A percentile compares a stretch with the other conserved stretches of the same genome.
phyloP scores from a whole-genome alignment of 164 flowering plant species.

The Umbilicus rupestris region DNA sequence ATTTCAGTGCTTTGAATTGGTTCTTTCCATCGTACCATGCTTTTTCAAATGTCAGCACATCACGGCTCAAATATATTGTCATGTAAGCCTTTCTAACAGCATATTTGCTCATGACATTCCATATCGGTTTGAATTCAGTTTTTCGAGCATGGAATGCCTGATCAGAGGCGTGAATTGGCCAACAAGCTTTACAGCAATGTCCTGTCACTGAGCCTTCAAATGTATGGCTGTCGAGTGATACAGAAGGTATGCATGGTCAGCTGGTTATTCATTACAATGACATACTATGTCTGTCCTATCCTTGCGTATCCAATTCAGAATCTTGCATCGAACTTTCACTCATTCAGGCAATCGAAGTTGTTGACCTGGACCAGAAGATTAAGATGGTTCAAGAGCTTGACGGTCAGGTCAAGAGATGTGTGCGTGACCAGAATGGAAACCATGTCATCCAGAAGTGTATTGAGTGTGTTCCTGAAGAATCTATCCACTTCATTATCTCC shows the following conservation, averaged over 20 bases:
- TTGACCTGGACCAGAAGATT: slow-evolving; percentile 87
- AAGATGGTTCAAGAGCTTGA: slow-evolving; percentile 90
- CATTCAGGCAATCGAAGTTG: slow-evolving; percentile 90
- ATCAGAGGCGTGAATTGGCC: slow-evolving; percentile 74
- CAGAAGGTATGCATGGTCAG: slow-evolving; percentile 51
- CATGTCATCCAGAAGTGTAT: slow-evolving; percentile 98
- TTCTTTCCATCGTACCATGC: background rate
- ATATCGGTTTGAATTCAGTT: slow-evolving; percentile 33
- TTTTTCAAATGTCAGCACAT: background rate
- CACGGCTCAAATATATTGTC: too few relatives aligned
- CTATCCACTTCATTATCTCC: slow-evolving; percentile 73
- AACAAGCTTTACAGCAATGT: slow-evolving; percentile 61
- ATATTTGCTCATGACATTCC: background rate
- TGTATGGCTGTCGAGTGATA: slow-evolving; percentile 90
- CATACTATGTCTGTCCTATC: background rate
- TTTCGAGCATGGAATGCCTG: slow-evolving; percentile 76
- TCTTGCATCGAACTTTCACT: background rate
- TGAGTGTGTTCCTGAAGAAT: slow-evolving; percentile 89
- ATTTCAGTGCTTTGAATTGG: background rate
- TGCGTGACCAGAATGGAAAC: slow-evolving; percentile 97
- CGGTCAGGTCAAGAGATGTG: slow-evolving; percentile 88
- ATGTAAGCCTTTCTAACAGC: too few relatives aligned
- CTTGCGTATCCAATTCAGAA: background rate
- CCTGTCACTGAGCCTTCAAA: slow-evolving; percentile 71
- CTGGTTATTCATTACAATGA: background rate